Evolutionary conservation across 805 yeast genomes (phyloP), one percentile per base, ranked within the genome.

Genomic region (Isabelozyma gotoi): DNA sequence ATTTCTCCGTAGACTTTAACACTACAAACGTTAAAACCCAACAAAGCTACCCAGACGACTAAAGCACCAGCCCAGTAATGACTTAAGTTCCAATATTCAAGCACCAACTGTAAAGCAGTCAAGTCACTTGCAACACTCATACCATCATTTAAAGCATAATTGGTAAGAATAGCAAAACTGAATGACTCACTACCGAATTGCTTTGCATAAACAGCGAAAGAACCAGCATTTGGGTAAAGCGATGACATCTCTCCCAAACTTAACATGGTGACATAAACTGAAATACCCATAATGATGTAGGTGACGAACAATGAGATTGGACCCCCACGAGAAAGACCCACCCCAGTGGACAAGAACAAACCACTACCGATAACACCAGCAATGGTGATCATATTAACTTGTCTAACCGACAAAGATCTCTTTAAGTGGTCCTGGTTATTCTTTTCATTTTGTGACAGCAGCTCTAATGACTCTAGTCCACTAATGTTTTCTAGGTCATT

Each of bases 221-320:
- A 74, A n/a, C 81, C 82, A 2, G 80, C 73, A 19, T 73, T 74
- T 3, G 86, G 85, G 60, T 70, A 65, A 41, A 63, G 71, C 1
- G 82, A 74, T 3, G 80, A 62, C 82, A 79, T 78, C 52, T 79
- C 84, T 8, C 84, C 84, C 36, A 80, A 63, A 31, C 74, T 60
- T 36, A 76, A 61, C 76, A 80, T 74, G 8, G 81, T 80, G 48
- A 74, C 57, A 49, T 74, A 80, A 3, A 79, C 81, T 41, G 80
- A 65, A 8, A 66, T 51, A 14, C 71, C 73, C 19, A 67, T 68
- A 15, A 69, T 56, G 17, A 59, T 40, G 52, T 68, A 68, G 41
- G 67, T 56, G 21, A 70, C 47, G 29, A 69, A 56, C 44, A 68
- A 50, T 11, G 65, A 53, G 14, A 59, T 48, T n/a, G 67, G 71